Percentiles rank a stretch among this genome's conserved stretches.
These are phyloP conservation scores for Fusarium staphyleae DNA, from an alignment of 2,329 filamentous ascomycete species.

Conservation along the genomic window DNA sequence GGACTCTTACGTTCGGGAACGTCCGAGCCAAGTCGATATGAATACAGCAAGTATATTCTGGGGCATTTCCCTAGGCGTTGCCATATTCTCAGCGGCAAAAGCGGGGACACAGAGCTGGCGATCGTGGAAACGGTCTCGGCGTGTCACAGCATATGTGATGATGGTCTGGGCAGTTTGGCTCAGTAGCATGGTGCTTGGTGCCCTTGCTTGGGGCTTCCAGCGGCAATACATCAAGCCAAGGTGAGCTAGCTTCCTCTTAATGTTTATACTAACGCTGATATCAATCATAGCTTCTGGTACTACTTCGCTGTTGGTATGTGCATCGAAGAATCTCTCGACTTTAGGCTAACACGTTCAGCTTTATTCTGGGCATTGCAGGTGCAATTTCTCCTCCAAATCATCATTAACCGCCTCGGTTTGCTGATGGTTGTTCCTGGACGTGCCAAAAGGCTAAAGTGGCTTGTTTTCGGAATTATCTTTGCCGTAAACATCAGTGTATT, in stretches of 20 bases:
- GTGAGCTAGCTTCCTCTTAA: neutral
- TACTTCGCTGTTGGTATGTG: slow-evolving; percentile 35
- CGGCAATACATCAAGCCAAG: slow-evolving; percentile 37
- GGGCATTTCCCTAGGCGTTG: slow-evolving; percentile 34
- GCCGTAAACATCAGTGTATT: slow-evolving; percentile 61
- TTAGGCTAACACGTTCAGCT: neutral
- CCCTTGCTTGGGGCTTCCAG: slow-evolving; percentile 35
- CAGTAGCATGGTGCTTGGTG: slow-evolving; percentile 33
- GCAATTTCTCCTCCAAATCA: slow-evolving; percentile 61
- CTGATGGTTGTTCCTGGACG: slow-evolving; percentile 51
- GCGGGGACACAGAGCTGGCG: slow-evolving; percentile 20
- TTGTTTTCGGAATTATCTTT: slow-evolving; percentile 54
- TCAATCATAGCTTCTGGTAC: slow-evolving; percentile 25
- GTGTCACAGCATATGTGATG: slow-evolving; percentile 23
- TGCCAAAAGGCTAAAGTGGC: slow-evolving; percentile 52
- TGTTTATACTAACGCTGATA: neutral
- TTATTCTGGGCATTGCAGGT: slow-evolving; percentile 52
- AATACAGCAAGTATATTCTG: slow-evolving; percentile 37
- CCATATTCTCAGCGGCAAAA: slow-evolving; percentile 22
- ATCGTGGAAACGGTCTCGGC: slow-evolving; percentile 23
- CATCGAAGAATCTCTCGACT: fast-evolving
- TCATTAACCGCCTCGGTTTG: slow-evolving; percentile 60
- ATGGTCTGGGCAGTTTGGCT: slow-evolving; percentile 39
- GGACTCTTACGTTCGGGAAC: slow-evolving; percentile 33
- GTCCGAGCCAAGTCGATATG: slow-evolving; percentile 33